Conservation (phyloP, 352 stramenopile species). For the Phytophthora nicotianae region DNA sequence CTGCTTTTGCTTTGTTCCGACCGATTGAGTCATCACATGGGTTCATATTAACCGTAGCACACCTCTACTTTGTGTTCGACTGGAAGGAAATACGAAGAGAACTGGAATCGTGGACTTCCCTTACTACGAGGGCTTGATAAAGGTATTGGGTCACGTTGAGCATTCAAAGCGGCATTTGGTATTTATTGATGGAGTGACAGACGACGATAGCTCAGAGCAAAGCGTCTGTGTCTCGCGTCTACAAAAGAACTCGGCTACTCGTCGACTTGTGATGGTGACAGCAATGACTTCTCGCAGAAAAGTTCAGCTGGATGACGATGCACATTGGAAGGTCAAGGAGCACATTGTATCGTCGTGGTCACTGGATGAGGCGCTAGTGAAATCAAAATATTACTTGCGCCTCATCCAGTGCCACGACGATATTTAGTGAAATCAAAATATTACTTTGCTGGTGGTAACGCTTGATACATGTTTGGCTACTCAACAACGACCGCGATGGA, state of each 20-base stretch:
- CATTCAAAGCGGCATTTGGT: not conserved
- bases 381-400: slow-evolving; percentile 8
- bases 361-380: not conserved
- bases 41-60: not conserved
- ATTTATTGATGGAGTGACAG: no score
- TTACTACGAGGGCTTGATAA: not conserved
- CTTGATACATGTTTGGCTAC: slow-evolving; percentile 15
- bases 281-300: no score
- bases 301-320: no score
- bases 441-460: not conserved
- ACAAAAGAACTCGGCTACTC: not conserved
- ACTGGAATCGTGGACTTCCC: no score
- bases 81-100: slow-evolving; percentile 6
- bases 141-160: not conserved
- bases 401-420: no score
- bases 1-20: slow-evolving; percentile 15
- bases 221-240: not conserved
- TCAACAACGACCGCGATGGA: not conserved
- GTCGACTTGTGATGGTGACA: not conserved
- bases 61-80: slow-evolving; percentile 4
- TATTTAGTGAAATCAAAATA: slow-evolving; percentile 11
- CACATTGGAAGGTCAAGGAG: not conserved
- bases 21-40: not conserved
- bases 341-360: slow-evolving; percentile 10
- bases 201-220: no score